Evolutionary conservation across 345 rosid species (phyloP).

Genomic region (Angophora floribunda): DNA sequence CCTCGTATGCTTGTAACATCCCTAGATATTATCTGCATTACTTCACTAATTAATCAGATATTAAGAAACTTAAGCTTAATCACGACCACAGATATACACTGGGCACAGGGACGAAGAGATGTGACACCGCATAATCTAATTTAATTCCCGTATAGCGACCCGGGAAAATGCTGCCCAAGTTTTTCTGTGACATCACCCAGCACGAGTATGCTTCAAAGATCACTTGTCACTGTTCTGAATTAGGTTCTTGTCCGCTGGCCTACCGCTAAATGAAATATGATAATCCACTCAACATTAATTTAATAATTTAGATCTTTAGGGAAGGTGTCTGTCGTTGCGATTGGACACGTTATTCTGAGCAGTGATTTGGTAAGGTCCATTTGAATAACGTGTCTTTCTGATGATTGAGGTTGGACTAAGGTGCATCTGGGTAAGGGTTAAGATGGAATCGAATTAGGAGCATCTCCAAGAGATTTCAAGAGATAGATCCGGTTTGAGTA

Average conservation of each 20-base stretch:
- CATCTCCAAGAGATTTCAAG: background rate
- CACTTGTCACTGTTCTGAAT: background rate
- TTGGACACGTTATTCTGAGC: background rate
- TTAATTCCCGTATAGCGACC: background rate
- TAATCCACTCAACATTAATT: background rate
- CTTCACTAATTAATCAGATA: background rate
- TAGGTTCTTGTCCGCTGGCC: background rate
- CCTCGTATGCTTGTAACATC: background rate
- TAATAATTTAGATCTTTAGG: background rate
- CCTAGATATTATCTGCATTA: background rate
- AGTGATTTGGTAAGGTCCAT: background rate
- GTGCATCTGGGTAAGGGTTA: background rate
- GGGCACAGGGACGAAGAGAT: background rate
- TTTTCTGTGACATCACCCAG: background rate
- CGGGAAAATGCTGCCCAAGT: background rate
- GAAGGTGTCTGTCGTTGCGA: background rate
- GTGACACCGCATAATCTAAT: background rate
- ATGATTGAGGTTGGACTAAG: background rate
- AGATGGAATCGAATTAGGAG: background rate
- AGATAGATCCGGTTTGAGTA: background rate
- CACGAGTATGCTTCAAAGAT: background rate
- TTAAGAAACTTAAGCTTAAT: background rate
- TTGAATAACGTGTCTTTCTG: background rate
- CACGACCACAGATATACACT: background rate
- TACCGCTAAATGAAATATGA: background rate